Percentiles rank a stretch among this genome's conserved stretches.
Evolutionary conservation across 2,329 filamentous ascomycete genomes (phyloP).

Genomic region (Penicillium sclerotigenum): DNA sequence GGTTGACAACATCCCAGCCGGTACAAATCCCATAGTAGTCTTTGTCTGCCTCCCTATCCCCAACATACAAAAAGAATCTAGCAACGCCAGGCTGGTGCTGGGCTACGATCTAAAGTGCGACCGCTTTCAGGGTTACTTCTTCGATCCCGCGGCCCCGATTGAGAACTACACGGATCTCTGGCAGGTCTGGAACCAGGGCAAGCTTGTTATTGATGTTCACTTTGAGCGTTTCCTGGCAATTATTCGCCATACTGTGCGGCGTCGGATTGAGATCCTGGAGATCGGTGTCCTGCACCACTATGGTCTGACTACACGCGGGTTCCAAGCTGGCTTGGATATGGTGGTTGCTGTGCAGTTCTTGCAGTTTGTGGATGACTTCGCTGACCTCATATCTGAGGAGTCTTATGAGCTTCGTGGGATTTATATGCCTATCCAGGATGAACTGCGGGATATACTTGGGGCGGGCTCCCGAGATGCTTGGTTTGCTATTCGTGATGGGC

Average conservation of each 20-base stretch:
- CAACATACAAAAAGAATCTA: slow-evolving; percentile 13
- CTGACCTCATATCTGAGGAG: slow-evolving; percentile 14
- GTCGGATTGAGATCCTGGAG: slow-evolving; percentile 15
- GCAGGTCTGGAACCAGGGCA: slow-evolving; percentile 9
- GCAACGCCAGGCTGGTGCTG: slow-evolving; percentile 26
- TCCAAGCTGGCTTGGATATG: slow-evolving; percentile 33
- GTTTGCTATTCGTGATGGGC: slow-evolving; percentile 19
- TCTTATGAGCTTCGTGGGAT: slow-evolving; percentile 8
- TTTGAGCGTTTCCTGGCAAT: slow-evolving; percentile 21
- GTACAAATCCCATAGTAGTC: background rate
- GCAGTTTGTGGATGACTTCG: slow-evolving; percentile 32
- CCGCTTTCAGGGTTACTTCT: slow-evolving; percentile 26
- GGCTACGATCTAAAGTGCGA: slow-evolving; percentile 25
- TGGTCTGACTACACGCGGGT: slow-evolving; percentile 12
- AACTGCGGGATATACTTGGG: slow-evolving; percentile 27
- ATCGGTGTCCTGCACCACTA: slow-evolving; percentile 27
- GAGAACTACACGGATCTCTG: slow-evolving; percentile 28
- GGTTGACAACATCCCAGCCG: background rate
- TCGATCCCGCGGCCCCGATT: slow-evolving; percentile 24
- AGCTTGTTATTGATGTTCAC: slow-evolving; percentile 22
- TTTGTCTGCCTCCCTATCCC: slow-evolving; percentile 24
- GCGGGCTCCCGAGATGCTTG: slow-evolving; percentile 29
- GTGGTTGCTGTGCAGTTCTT: slow-evolving; percentile 30
- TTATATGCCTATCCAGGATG: slow-evolving; percentile 17
- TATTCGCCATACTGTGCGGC: slow-evolving; percentile 21